Conservation (phyloP, 495 filamentous ascomycete species). For the Poronia punctata region DNA sequence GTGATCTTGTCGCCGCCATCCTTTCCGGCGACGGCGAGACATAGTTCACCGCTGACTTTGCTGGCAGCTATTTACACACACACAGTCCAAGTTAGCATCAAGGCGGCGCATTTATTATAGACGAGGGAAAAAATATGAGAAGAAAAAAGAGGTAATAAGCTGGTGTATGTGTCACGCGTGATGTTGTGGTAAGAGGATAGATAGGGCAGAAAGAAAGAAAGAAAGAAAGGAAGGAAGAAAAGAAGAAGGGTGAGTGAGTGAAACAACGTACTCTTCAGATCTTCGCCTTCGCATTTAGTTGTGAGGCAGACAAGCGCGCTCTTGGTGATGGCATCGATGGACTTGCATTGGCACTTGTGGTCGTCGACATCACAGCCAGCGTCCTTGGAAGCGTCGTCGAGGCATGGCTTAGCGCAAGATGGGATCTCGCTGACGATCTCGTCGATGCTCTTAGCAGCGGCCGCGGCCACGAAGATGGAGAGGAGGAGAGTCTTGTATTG, state of each 20-base stretch:
- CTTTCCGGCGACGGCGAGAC: slow-evolving; percentile 6
- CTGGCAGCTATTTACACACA: slow-evolving; percentile 15
- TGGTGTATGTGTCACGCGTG: no score
- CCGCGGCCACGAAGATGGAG: slow-evolving; percentile 14
- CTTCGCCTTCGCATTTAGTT: slow-evolving; percentile 12
- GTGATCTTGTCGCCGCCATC: slow-evolving; percentile 5
- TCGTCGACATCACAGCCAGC: slow-evolving; percentile 21
- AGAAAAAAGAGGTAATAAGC: no score
- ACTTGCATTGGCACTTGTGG: slow-evolving; percentile 21
- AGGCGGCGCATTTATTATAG: slow-evolving; percentile 8
- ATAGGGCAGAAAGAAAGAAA: no score
- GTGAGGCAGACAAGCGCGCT: slow-evolving; percentile 14
- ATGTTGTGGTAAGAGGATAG: no score
- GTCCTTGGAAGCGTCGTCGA: slow-evolving; percentile 13
- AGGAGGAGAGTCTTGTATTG: slow-evolving; percentile 17
- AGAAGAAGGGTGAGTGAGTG: not conserved
- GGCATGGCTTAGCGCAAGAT: slow-evolving; percentile 20
- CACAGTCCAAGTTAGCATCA: slow-evolving; percentile 25
- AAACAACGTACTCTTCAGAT: slow-evolving; percentile 18
- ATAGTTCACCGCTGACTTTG: slow-evolving; percentile 11
- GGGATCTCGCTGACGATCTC: slow-evolving; percentile 21
- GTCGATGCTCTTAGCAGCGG: slow-evolving; percentile 10
- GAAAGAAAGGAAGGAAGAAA: no score
- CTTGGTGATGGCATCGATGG: slow-evolving; percentile 10
- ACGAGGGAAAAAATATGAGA: no score